Percentiles rank a stretch among this genome's conserved stretches.
Evolutionary conservation across 495 filamentous ascomycete genomes (phyloP).

Genomic region (Talaromyces nanjingensis): DNA sequence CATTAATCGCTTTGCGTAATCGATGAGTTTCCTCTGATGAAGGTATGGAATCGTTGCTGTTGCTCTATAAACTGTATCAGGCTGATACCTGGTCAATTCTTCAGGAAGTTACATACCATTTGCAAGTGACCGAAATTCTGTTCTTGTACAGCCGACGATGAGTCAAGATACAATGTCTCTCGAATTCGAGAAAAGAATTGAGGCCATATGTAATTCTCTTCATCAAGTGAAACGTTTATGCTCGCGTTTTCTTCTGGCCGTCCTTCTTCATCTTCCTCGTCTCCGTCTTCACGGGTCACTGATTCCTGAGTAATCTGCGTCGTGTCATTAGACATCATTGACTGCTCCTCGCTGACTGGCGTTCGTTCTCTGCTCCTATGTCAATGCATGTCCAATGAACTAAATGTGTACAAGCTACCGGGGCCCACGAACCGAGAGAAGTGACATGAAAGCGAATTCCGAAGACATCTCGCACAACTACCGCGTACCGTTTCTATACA

Average conservation of each 20-base stretch:
- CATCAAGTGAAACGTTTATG: not conserved
- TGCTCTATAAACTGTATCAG: not conserved
- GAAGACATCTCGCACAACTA: not conserved
- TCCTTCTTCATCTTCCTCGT: not conserved
- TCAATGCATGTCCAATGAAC: not conserved
- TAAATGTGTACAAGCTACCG: not conserved
- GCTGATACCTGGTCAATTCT: not conserved
- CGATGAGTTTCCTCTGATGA: not conserved
- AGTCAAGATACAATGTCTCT: not conserved
- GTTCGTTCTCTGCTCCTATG: not conserved
- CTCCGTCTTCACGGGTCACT: not conserved
- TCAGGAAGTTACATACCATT: not conserved
- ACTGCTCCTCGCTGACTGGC: not conserved
- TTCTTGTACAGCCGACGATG: not conserved
- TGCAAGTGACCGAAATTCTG: conserved; percentile 5
- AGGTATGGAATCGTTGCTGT: not conserved
- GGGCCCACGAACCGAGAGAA: not conserved
- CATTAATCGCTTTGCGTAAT: conserved; percentile 10
- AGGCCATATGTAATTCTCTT: not conserved
- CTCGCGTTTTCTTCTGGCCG: not conserved
- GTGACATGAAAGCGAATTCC: not conserved
- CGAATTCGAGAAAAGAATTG: not conserved
- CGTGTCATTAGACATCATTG: not conserved
- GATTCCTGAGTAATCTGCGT: not conserved
- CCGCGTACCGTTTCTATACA: not conserved